Evolutionary conservation across 805 yeast species (phyloP).

Genomic region (Blastobotrys chiropterorum): DNA sequence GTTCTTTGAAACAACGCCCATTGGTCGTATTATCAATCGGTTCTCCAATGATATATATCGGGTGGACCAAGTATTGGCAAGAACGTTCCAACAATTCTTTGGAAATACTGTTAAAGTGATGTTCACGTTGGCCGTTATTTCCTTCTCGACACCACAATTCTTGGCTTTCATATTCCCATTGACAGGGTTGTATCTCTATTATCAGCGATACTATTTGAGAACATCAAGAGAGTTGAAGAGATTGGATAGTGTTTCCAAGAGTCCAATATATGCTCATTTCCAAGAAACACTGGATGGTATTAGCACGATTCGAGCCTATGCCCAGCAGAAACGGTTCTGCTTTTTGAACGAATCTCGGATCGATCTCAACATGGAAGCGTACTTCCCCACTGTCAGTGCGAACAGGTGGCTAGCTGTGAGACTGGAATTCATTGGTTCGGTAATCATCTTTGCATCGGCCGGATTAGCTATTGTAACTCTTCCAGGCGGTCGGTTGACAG

Average conservation of each 20-base stretch:
- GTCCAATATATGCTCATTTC: slow-evolving; percentile 77
- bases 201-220: slow-evolving; percentile 63
- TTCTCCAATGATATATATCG: slow-evolving; percentile 88
- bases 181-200: slow-evolving; percentile 55
- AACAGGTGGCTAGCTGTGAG: slow-evolving; percentile 98
- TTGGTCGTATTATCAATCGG: slow-evolving; percentile 85
- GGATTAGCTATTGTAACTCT: slow-evolving; percentile 63
- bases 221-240: slow-evolving; percentile 78
- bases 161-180: slow-evolving; percentile 65
- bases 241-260: slow-evolving; percentile 58
- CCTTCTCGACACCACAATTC: slow-evolving; percentile 86
- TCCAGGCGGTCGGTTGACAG: slow-evolving; percentile 58
- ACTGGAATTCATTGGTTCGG: slow-evolving; percentile 82
- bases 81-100: slow-evolving; percentile 38
- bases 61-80: slow-evolving; percentile 65
- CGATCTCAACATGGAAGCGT: slow-evolving; percentile 86
- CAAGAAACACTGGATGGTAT: slow-evolving; percentile 79
- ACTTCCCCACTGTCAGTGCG: slow-evolving; percentile 84
- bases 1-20: slow-evolving; percentile 92
- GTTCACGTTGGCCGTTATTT: slow-evolving; percentile 76
- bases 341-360: slow-evolving; percentile 47
- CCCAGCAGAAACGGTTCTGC: slow-evolving; percentile 59
- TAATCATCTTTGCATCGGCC: slow-evolving; percentile 82
- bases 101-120: slow-evolving; percentile 32
- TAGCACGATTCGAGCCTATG: slow-evolving; percentile 70